Base-by-base conservation (phyloP, 371 early-diverging fungal species). In the Sporodiniella umbellata region DNA sequence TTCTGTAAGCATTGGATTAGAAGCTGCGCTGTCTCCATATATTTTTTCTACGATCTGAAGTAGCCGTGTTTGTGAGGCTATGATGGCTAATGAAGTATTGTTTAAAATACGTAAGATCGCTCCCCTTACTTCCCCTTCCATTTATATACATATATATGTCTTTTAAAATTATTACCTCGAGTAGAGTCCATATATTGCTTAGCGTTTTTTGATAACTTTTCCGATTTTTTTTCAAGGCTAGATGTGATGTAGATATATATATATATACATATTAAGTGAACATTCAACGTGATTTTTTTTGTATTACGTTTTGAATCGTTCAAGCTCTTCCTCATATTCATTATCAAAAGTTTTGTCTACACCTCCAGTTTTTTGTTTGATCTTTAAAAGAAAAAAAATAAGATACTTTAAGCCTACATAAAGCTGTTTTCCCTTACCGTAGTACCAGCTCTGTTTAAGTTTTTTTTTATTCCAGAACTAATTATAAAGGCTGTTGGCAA, bases 131-230 rank as follows among this genome's bases (percentile, higher is more conserved):
- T n/a, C n/a, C n/a, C n/a, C n/a, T n/a, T n/a, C n/a, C n/a, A n/a
- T n/a, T n/a, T n/a, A n/a, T n/a, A n/a, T n/a, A n/a, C n/a, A n/a
- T n/a, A n/a, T n/a, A n/a, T n/a, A n/a, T n/a, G n/a, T n/a, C n/a
- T n/a, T n/a, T n/a, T n/a, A n/a, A n/a, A n/a, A n/a, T n/a, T n/a
- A n/a, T n/a, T 70, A 87, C 90, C 86, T 69, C 89, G 59, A 31
- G 96, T 75, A 17, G 95, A 83, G 54, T 92, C 88, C 31, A 95
- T 76, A 64, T 95, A 97, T 25, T 93, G 93, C 64, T 91, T 92
- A 14, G 98, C 84, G 66, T 97, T 94, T 52, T 87, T 89, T 55
- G 93, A 84, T 4, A 97, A 74, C 33, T 80, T 85, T 57, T 94
- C 92, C 2, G 88, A 80, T 45, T 95, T 94, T 21, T 78, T 66